Conservation (phyloP, 2,329 filamentous ascomycete species). For the Ceratocystis papillata region DNA sequence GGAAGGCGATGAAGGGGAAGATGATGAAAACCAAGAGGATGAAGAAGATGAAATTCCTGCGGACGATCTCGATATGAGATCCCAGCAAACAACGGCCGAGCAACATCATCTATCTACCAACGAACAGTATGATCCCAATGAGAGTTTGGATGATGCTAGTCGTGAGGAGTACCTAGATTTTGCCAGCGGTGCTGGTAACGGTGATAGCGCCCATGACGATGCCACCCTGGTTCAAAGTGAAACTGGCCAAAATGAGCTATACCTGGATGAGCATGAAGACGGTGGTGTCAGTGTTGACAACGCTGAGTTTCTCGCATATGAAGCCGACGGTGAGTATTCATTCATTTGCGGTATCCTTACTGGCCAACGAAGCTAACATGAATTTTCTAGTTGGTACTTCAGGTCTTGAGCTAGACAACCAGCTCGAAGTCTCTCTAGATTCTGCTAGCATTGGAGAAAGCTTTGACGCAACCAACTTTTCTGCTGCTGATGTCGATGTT, state of each 20-base stretch:
- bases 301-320: constrained; percentile 18
- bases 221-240: constrained; percentile 22
- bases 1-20: constrained; percentile 22
- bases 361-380: constrained; percentile 7
- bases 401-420: constrained; percentile 17
- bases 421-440: constrained; percentile 15
- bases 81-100: constrained; percentile 25
- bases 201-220: constrained; percentile 27
- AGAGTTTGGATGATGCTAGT: constrained; percentile 25
- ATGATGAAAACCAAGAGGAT: constrained; percentile 24
- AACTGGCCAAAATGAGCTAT: constrained; percentile 23
- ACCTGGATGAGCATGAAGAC: constrained; percentile 24
- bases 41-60: constrained; percentile 24
- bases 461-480: constrained; percentile 20
- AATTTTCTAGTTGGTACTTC: constrained; percentile 10
- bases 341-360: neutral
- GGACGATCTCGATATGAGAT: constrained; percentile 22
- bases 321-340: constrained; percentile 15
- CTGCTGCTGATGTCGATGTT: constrained; percentile 14
- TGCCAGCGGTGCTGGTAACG: constrained; percentile 25
- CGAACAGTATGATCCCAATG: constrained; percentile 30
- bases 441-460: neutral
- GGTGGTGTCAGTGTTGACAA: constrained; percentile 21
- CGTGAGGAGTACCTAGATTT: constrained; percentile 23
- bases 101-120: constrained; percentile 29